phyloP scores from a whole-genome alignment of 2,329 filamentous ascomycete genomes.

The Cercospora sp. region DNA sequence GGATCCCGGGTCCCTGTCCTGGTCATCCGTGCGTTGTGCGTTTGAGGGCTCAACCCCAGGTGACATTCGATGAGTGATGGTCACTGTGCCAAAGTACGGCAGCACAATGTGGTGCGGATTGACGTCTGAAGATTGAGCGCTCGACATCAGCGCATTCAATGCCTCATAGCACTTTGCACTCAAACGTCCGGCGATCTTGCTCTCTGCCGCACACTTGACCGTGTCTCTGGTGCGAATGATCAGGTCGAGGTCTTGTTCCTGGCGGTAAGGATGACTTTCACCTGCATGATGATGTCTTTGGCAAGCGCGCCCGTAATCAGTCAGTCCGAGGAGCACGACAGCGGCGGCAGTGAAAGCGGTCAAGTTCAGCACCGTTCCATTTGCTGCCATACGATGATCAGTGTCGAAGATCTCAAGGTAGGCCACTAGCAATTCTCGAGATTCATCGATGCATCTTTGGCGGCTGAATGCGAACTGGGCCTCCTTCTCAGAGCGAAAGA shows the following conservation, averaged over 20 bases:
- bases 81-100: constrained; percentile 19
- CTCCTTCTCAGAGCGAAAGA: constrained; percentile 44
- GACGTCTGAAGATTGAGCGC: neutral
- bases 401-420: constrained; percentile 44
- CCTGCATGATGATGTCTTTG: constrained; percentile 14
- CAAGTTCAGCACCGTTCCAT: constrained; percentile 52
- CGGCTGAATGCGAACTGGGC: constrained; percentile 44
- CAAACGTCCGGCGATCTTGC: constrained; percentile 5
- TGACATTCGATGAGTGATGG: neutral
- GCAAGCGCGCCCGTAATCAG: constrained; percentile 39
- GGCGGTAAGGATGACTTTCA: neutral
- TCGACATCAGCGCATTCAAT: constrained; percentile 8
- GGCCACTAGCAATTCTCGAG: constrained; percentile 44
- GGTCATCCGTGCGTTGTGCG: neutral
- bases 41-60: neutral
- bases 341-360: constrained; percentile 50
- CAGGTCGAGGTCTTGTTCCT: constrained; percentile 12
- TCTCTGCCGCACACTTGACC: constrained; percentile 12
- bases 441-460: constrained; percentile 44
- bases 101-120: constrained; percentile 4
- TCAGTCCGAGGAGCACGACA: constrained; percentile 46
- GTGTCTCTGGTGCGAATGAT: constrained; percentile 4
- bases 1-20: neutral
- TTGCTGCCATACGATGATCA: constrained; percentile 22
- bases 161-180: constrained; percentile 15